Conservation (phyloP, 2,329 filamentous ascomycete genomes). For the Colletotrichum tamarilloi region DNA sequence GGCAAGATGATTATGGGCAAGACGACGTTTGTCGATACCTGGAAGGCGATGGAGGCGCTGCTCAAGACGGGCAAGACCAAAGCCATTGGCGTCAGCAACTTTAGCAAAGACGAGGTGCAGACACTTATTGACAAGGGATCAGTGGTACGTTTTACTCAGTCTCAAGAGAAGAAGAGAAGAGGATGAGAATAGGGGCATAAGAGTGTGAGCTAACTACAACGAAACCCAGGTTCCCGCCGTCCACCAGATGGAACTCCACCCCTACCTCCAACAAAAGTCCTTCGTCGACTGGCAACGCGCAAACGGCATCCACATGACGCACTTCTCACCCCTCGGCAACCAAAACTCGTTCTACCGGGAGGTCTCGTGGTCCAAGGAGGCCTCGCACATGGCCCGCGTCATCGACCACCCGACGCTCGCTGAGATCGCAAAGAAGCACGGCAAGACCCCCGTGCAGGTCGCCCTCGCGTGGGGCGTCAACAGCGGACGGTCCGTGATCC, state of each 20-base stretch:
- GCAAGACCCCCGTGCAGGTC: constrained; percentile 45
- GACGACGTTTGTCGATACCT: constrained; percentile 42
- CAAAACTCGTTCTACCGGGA: constrained; percentile 45
- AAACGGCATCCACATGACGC: constrained; percentile 44
- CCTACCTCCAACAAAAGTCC: constrained; percentile 57
- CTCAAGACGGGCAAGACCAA: constrained; percentile 40
- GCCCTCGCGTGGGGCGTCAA: constrained; percentile 47
- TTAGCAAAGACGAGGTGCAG: not conserved
- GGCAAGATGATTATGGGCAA: constrained; percentile 39
- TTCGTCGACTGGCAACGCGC: constrained; percentile 40
- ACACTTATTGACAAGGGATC: not conserved
- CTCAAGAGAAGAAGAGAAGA: not conserved
- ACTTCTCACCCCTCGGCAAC: constrained; percentile 47
- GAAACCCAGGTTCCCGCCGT: constrained; percentile 20
- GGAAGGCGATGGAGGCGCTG: constrained; percentile 46
- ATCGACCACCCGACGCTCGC: constrained; percentile 42
- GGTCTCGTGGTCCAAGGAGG: constrained; percentile 44
- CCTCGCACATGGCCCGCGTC: constrained; percentile 42
- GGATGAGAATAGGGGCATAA: not conserved
- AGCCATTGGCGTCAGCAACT: constrained; percentile 55
- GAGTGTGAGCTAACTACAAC: not conserved
- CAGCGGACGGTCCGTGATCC: constrained; percentile 46
- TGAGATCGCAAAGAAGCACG: constrained; percentile 42
- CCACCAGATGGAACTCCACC: constrained; percentile 72
- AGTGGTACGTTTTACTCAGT: not conserved